Evolutionary conservation across 164 flowering plant species (phyloP), one percentile per base, ranked within the genome.

Genomic region (Stephania cephalantha): DNA sequence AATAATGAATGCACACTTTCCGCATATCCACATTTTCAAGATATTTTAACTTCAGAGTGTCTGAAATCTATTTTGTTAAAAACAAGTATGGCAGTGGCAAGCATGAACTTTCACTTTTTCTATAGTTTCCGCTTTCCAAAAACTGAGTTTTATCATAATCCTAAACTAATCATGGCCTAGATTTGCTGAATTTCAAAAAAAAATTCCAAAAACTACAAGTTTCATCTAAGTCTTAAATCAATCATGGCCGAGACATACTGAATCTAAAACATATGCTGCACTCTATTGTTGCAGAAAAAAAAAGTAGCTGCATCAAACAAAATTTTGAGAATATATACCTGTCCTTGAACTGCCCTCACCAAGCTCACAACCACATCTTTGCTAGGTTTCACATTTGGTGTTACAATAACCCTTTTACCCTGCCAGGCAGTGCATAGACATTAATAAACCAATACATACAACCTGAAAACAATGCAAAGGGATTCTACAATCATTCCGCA

Each of bases 281-380:
- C 25, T 25, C 25, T 0, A 45, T 63, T 29, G 4, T 48, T 46
- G 13, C 17, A 35, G 42, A 25, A 15, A 50, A 13, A 6, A 9
- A 25, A 25, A n/a, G 42, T 18, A 53, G 13, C 66, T 64, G 42
- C 63, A 20, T 15, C 52, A 74, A 45, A 30, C 66, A 74, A 18
- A 3, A 31, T 44, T 35, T 18, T 30, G 25, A 70, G 13, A 73
- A 69, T 50, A 50, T 79, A 65, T 84, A 93, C 99, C 95, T 85
- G 86, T 71, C 99, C 99, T 65, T 82, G 84, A 75, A 91, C 95
- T 71, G 94, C 93, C 79, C 80, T 90, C 17, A 93, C 95, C 87
- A 95, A 82, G 80, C 82, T 72, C 64, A 86, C 82, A 25, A 95
- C 76, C 77, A 88, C 80, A 55, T 90, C 93, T 86, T 83, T 87